Evolutionary conservation across 1,139 yeast genomes (phyloP), one percentile per base, ranked within the genome.

Genomic region (Debaryomyces subglobosus): DNA sequence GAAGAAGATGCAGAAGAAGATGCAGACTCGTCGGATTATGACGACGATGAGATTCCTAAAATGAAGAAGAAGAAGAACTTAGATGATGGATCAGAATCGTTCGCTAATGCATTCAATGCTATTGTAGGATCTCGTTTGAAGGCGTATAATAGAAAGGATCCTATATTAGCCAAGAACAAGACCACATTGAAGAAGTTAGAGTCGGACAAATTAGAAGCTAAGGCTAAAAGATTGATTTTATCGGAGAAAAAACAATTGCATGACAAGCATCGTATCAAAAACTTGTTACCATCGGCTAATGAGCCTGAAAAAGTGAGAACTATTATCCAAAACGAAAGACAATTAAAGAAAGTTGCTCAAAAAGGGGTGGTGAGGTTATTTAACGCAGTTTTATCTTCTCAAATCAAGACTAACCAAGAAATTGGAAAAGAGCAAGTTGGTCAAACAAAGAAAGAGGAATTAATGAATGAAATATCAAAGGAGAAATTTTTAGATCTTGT

Each of bases 301-400:
- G 78, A 81, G 36, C 77, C 80, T 4, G 78, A 71, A 32, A 72
- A 73, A 49, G 78, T 79, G 7, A 79, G 91, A 60, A 75, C 74
- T 39, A 67, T 79, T 3, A 64, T 92, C 35, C 94, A 86, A 49
- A 79, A 78, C 47, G 99, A 94, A 63, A 81, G 82, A 54, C 75
- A 72, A 55, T 71, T 90, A 60, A 86, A 88, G 65, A 92, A 91
- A 63, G 79, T 85, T 30, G 98, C 98, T 0, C 97, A 94, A 68
- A 80, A 86, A 60, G 99, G 99, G 72, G 98, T 91, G 15, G 96
- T 94, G 16, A 84, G 87, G 60, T 76, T 94, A 52, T 91, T 94
- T 68, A 94, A 94, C 65, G 98, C 97, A 1, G 86, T 94, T 29
- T 78, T 91, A 60, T 80, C 89, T 37, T 87, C 97, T 0, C 99